A percentile compares a stretch with the other conserved stretches of the same genome.
These are phyloP conservation scores for Trichocladium uniseriatum DNA, from an alignment of 495 filamentous ascomycete genomes.

Conservation along the genomic window DNA sequence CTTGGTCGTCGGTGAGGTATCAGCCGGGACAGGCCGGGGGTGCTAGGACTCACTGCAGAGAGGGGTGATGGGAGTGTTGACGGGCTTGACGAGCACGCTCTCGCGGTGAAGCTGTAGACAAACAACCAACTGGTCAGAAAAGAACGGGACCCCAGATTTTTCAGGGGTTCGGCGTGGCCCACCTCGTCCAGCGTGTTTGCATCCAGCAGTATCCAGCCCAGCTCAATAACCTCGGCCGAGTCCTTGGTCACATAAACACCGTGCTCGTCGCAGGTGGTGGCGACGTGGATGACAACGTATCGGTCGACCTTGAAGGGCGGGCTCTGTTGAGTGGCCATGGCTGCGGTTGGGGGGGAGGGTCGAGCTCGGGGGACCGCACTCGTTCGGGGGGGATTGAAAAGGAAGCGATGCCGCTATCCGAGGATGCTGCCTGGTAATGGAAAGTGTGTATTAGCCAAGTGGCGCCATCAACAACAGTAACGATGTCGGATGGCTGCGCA, in stretches of 20 bases:
- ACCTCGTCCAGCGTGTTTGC: slow-evolving; percentile 89
- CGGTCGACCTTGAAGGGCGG: slow-evolving; percentile 65
- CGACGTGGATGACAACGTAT: slow-evolving; percentile 95
- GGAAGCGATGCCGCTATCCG: slow-evolving; percentile 9
- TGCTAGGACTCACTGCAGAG: slow-evolving; percentile 78
- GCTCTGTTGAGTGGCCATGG: slow-evolving; percentile 39
- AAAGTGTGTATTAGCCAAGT: slow-evolving; percentile 2
- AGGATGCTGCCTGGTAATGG: slow-evolving; percentile 7
- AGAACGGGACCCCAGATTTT: slow-evolving; percentile 5
- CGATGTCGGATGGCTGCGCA: neutral
- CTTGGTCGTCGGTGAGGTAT: slow-evolving; percentile 10
- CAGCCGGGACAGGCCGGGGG: slow-evolving; percentile 4
- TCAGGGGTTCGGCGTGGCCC: slow-evolving; percentile 19
- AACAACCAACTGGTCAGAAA: slow-evolving; percentile 8
- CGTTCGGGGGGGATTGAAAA: neutral
- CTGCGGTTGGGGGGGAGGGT: slow-evolving; percentile 10
- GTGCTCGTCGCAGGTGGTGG: slow-evolving; percentile 97
- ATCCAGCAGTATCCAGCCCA: slow-evolving; percentile 95
- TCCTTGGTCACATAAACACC: slow-evolving; percentile 99
- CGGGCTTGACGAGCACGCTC: slow-evolving; percentile 91
- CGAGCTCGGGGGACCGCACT: slow-evolving; percentile 4
- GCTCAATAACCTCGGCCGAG: slow-evolving; percentile 96
- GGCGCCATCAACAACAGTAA: neutral
- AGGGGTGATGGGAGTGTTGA: slow-evolving; percentile 97
- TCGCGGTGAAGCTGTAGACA: slow-evolving; percentile 72